Percentiles rank a stretch among this genome's conserved stretches.
These are phyloP conservation scores for Botrytis aclada DNA, from an alignment of 2,329 filamentous ascomycete species.

Conservation along the genomic window DNA sequence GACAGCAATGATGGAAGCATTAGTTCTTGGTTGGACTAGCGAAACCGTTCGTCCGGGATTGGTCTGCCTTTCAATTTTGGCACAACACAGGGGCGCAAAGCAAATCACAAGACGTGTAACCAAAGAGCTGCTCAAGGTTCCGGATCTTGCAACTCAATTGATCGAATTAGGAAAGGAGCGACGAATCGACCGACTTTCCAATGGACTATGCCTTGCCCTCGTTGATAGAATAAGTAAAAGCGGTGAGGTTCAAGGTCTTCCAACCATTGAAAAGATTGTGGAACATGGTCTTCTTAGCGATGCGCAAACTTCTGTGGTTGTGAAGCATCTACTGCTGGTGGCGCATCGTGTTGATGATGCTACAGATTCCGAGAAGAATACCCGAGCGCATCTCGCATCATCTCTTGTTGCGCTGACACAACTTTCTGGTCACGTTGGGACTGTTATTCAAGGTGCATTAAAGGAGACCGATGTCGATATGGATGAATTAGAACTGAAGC, in stretches of 20 bases:
- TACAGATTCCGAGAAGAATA: constrained; percentile 52
- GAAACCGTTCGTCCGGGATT: constrained; percentile 73
- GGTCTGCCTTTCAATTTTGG: constrained; percentile 75
- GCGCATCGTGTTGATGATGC: constrained; percentile 56
- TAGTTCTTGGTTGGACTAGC: constrained; percentile 71
- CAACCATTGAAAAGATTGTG: constrained; percentile 60
- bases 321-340: constrained; percentile 62
- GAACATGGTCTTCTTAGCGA: constrained; percentile 58
- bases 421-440: constrained; percentile 54
- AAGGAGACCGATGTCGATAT: constrained; percentile 68
- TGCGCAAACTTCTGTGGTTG: constrained; percentile 60
- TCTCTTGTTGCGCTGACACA: constrained; percentile 65
- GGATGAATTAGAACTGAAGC: constrained; percentile 69
- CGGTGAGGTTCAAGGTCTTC: constrained; percentile 54
- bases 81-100: constrained; percentile 71
- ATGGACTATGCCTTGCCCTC: constrained; percentile 66
- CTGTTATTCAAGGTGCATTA: constrained; percentile 65
- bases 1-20: constrained; percentile 86
- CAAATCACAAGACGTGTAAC: constrained; percentile 68
- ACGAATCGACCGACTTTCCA: constrained; percentile 66
- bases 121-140: constrained; percentile 63
- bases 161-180: constrained; percentile 61
- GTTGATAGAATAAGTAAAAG: constrained; percentile 61
- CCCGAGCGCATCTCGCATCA: constrained; percentile 62
- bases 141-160: constrained; percentile 57